Evolutionary conservation across 805 yeast genomes (phyloP).

Genomic region (Teunomyces tritomae): DNA sequence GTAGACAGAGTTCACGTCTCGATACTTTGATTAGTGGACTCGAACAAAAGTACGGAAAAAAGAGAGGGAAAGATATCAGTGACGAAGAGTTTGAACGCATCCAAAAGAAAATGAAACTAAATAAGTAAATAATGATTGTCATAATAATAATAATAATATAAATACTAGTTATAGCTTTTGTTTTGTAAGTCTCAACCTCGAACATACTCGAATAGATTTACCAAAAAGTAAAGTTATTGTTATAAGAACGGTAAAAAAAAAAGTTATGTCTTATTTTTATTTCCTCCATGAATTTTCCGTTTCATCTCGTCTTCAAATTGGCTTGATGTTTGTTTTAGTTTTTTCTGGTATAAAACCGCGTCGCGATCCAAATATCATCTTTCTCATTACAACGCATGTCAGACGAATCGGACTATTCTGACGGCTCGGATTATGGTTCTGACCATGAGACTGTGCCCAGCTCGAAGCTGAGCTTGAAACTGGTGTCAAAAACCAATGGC

Average conservation of each 20-base stretch:
- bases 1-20: conserved; percentile 41
- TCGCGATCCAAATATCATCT: background rate
- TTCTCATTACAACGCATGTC: background rate
- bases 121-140: background rate
- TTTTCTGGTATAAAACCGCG: background rate
- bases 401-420: conserved; percentile 7
- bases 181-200: no score
- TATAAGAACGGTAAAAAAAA: background rate
- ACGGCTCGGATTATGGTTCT: conserved; percentile 10
- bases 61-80: conserved; percentile 41
- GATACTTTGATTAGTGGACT: conserved; percentile 47
- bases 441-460: conserved; percentile 4
- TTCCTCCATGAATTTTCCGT: background rate
- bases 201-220: no score
- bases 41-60: conserved; percentile 49
- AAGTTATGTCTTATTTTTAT: no score
- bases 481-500: conserved; percentile 4
- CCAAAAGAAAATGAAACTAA: conserved; percentile 34
- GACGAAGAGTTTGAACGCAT: conserved; percentile 52
- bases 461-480: conserved; percentile 8
- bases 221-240: background rate
- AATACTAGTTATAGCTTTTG: background rate
- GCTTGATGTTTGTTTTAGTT: background rate
- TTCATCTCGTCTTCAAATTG: background rate
- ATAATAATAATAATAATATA: background rate